phyloP scores from a whole-genome alignment of 2,329 filamentous ascomycete genomes.

The Sporothrix euskadiensis region DNA sequence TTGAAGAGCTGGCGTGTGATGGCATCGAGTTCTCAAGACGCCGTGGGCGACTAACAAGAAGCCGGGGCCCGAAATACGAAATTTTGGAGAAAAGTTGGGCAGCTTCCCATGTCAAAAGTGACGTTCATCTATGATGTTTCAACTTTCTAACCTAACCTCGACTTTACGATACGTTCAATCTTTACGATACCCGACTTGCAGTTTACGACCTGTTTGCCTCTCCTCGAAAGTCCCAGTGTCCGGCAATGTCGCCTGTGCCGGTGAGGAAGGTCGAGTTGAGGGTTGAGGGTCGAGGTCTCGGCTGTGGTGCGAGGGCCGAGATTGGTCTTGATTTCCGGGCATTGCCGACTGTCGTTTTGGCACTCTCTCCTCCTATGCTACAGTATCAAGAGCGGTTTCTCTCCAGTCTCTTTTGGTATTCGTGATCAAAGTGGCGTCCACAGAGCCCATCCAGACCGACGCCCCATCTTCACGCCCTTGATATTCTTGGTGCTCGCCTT shows the following conservation, averaged over 20 bases:
- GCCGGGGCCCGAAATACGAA: background rate
- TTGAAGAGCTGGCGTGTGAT: background rate
- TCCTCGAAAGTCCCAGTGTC: background rate
- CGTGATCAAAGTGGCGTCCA: background rate
- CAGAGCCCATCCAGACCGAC: background rate
- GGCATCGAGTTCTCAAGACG: background rate
- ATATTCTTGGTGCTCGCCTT: background rate
- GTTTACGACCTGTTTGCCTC: background rate
- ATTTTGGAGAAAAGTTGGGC: background rate
- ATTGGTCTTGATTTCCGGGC: background rate
- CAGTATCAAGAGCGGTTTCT: background rate
- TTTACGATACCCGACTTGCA: background rate
- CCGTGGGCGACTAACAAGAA: constrained; percentile 20
- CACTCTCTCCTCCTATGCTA: background rate
- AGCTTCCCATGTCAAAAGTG: background rate
- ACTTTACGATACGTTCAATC: background rate
- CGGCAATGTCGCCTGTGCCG: background rate
- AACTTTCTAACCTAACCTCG: too few species aligned
- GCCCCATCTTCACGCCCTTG: background rate
- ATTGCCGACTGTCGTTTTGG: background rate
- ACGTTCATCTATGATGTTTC: background rate
- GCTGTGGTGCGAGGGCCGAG: background rate
- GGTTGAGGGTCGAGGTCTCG: background rate
- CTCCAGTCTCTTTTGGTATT: background rate
- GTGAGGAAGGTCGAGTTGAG: background rate